Base-by-base conservation (phyloP, 768 basidiomycete genomes). In the Lyophyllum atratum region DNA sequence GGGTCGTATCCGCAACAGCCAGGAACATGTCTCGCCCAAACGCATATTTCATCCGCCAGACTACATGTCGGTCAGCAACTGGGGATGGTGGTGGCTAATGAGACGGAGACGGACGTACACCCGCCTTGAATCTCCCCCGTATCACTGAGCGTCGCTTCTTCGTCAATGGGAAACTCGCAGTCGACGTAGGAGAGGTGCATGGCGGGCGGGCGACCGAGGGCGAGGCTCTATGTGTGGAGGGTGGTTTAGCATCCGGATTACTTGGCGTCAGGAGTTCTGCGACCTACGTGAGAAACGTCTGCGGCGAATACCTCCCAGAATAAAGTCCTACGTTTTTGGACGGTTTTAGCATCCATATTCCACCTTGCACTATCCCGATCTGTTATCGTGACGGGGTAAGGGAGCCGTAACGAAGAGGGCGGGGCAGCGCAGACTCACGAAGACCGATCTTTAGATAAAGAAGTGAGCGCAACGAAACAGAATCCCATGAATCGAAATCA, bases 161-260 rank as follows among this genome's bases (percentile, higher is more conserved):
- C 81, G 59, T 86, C 84, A 5, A 70, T 65, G 0, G 86, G 85
- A 47, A 81, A 79, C n/a, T 85, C 82, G 55, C 84, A 85, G 55
- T 87, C 85, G 17, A 84, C 74, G 50, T 85, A 86, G 3, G 83
- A 83, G 5, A 84, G 67, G 11, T 79, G 77, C 52, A 84, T 80
- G 2, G 83, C 80, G 4, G 85, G 85, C 4, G 85, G 85, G 25
- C 85, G 77, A 21, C 85, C 85, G 6, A 85, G 68, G 12, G 78
- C 77, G 49, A 87, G 69, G 65, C 83, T 81, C 85, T 87, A 55
- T 7, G 29, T n/a, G 15, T 24, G 37, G 28, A 19, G 44, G 4
- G 3, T 15, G 7, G 5, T 24, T 25, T 9, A 24, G 25, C 15
- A 34, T 25, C 29, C 47, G 31, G 43, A n/a, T n/a, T n/a, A n/a